Evolutionary conservation across 2,329 filamentous ascomycete genomes (phyloP).

Genomic region (Pseudogymnoascus sp.): DNA sequence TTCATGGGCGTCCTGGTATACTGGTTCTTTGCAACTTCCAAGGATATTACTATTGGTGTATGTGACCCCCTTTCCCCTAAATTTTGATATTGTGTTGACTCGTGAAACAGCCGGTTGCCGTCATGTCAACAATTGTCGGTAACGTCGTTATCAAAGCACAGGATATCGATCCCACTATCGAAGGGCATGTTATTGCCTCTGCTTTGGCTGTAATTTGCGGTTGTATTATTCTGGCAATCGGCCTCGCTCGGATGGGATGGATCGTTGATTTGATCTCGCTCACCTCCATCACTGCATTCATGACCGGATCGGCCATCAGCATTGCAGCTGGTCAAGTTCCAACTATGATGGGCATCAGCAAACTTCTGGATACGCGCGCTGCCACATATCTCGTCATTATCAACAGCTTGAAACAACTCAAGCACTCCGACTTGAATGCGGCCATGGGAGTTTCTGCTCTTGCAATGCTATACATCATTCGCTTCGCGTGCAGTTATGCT

Average conservation of each 20-base stretch:
- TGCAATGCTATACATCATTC: conserved; percentile 66
- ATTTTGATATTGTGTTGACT: conserved; percentile 10
- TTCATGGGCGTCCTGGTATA: conserved; percentile 94
- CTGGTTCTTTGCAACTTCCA: conserved; percentile 97
- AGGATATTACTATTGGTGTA: conserved; percentile 94
- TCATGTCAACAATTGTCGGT: conserved; percentile 86
- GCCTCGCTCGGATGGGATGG: conserved; percentile 73
- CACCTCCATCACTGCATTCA: conserved; percentile 85
- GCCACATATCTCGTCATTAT: conserved; percentile 77
- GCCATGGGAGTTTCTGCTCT: conserved; percentile 82
- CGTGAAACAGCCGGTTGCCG: conserved; percentile 66
- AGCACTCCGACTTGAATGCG: conserved; percentile 63
- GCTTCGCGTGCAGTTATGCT: conserved; percentile 52
- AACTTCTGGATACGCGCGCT: conserved; percentile 52
- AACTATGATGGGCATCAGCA: conserved; percentile 67
- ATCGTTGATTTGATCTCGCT: conserved; percentile 90
- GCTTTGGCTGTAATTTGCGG: conserved; percentile 71
- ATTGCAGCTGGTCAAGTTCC: conserved; percentile 81
- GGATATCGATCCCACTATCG: conserved; percentile 46
- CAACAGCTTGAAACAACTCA: conserved; percentile 68
- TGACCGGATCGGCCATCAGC: conserved; percentile 90
- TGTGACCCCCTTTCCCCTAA: conserved; percentile 29
- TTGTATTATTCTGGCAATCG: conserved; percentile 67
- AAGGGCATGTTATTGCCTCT: conserved; percentile 63
- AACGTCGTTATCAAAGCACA: conserved; percentile 63